phyloP scores from a whole-genome alignment of 139 green algal genomes.

The Deuterostichococcus epilithicus region DNA sequence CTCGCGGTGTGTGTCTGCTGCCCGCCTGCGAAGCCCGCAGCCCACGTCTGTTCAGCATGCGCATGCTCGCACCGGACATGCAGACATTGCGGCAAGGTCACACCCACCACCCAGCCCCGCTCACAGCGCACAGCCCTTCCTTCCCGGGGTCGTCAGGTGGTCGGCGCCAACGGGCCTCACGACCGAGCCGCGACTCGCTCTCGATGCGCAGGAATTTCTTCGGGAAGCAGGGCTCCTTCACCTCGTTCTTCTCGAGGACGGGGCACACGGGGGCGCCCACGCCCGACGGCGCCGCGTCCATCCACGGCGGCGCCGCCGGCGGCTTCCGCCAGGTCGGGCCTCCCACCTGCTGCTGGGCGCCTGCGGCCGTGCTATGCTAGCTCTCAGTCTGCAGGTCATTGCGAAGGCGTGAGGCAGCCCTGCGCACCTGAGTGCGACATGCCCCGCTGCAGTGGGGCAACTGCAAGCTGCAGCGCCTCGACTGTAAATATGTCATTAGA shows the following conservation, averaged over 20 bases:
- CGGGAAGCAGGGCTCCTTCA: conserved; percentile 38
- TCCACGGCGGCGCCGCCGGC: conserved; percentile 77
- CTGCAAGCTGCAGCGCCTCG: neutral
- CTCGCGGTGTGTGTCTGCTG: conserved; percentile 2
- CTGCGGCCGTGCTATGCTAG: too few relatives aligned
- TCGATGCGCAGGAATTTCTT: conserved; percentile 36
- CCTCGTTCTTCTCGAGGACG: conserved; percentile 46
- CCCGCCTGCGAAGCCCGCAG: neutral
- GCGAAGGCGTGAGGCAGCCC: too few relatives aligned
- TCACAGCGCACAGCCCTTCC: conserved; percentile 4
- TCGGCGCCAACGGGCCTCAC: too few relatives aligned
- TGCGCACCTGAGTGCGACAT: too few relatives aligned
- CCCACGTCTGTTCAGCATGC: too few relatives aligned
- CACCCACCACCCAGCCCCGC: too few relatives aligned
- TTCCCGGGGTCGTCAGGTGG: conserved; percentile 1
- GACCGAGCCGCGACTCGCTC: neutral
- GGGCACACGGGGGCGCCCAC: conserved; percentile 25
- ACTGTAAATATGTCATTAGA: too few relatives aligned
- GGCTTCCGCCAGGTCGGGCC: conserved; percentile 45
- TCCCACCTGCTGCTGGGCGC: conserved; percentile 15
- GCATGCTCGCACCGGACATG: too few relatives aligned
- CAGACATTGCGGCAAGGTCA: too few relatives aligned
- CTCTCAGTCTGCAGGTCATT: too few relatives aligned
- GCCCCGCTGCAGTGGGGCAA: neutral
- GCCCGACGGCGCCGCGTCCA: conserved; percentile 67